phyloP scores from a whole-genome alignment of 768 basidiomycete species.

The Crassisporium funariophilum region DNA sequence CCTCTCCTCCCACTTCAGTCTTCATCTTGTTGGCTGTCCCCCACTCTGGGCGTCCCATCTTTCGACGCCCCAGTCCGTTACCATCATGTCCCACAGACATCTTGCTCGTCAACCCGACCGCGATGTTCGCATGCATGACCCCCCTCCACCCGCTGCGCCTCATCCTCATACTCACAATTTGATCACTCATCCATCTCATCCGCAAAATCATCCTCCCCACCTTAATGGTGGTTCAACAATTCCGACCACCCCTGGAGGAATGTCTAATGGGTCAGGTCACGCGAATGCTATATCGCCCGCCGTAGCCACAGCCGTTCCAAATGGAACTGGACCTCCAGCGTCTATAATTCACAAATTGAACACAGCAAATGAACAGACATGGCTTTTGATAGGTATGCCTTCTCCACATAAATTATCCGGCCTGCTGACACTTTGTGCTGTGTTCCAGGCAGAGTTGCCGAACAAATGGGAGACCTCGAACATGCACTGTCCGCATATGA shows the following conservation, averaged over 20 bases:
- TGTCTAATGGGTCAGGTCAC: constrained; percentile 46
- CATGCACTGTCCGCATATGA: constrained; percentile 94
- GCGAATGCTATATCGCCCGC: constrained; percentile 49
- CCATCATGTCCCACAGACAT: constrained; percentile 62
- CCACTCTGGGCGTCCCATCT: no score
- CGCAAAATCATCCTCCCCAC: constrained; percentile 40
- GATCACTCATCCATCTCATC: constrained; percentile 29
- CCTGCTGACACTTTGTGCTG: constrained; percentile 14
- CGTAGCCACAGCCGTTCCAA: constrained; percentile 37
- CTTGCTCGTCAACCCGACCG: constrained; percentile 57
- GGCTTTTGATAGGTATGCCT: constrained; percentile 84
- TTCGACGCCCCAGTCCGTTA: no score
- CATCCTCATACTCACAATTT: constrained; percentile 35
- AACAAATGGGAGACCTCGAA: constrained; percentile 93
- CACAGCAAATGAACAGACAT: constrained; percentile 90
- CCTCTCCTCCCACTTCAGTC: constrained; percentile 36
- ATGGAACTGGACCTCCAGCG: constrained; percentile 34
- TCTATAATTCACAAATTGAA: constrained; percentile 76
- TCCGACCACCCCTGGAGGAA: constrained; percentile 45
- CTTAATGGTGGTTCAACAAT: constrained; percentile 52
- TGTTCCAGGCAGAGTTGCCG: constrained; percentile 83
- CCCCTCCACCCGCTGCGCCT: constrained; percentile 39
- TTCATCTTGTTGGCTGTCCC: constrained; percentile 31
- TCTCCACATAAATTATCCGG: constrained; percentile 12
- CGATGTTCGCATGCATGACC: constrained; percentile 67